Base-by-base conservation (phyloP, 257 asterid genomes). In the Scutellaria baicalensis region DNA sequence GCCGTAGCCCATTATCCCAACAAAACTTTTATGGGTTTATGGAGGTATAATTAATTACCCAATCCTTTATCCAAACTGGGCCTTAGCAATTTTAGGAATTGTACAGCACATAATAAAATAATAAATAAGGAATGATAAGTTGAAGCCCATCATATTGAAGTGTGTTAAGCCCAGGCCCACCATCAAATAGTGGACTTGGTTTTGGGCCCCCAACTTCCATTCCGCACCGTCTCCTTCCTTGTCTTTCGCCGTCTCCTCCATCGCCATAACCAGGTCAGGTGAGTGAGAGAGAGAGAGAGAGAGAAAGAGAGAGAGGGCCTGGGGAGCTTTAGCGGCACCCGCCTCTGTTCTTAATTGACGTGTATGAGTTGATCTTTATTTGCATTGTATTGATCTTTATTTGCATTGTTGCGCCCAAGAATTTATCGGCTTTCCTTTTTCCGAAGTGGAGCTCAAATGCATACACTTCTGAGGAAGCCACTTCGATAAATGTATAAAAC, bases 401-500 rank as follows among this genome's bases (percentile, higher is more conserved):
- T n/a, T 54, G 72, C 69, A 62, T 50, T 73, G 69, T 27, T 59
- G 64, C 54, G 4, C 35, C 36, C 63, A 20, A 60, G 38, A 52
- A 9, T 69, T 38, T 55, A 16, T 8, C 42, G 61, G 77, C 75
- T 71, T 63, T 65, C 78, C 14, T 49, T 70, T 60, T 45, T 33
- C 58, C 35, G 45, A 66, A 49, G 68, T 62, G 70, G 78, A 77
- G 84, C 79, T 77, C 80, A 82, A 78, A 89, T 89, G 96, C 89
- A 78, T 79, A 71, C 76, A 79, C 78, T 73, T 80, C 78, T 56
- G 79, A 66, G 85, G 80, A 44, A 40, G 43, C 74, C 75, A 70
- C 68, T 70, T 65, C 79, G 89, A 80, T 86, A 81, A 83, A 93
- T 93, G 97, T 85, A 89, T 86, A 87, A 66, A 71, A 64, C 76